A percentile compares a stretch with the other conserved stretches of the same genome.
Conservation (phyloP, 495 filamentous ascomycete species). For the Patellaria atrata region DNA sequence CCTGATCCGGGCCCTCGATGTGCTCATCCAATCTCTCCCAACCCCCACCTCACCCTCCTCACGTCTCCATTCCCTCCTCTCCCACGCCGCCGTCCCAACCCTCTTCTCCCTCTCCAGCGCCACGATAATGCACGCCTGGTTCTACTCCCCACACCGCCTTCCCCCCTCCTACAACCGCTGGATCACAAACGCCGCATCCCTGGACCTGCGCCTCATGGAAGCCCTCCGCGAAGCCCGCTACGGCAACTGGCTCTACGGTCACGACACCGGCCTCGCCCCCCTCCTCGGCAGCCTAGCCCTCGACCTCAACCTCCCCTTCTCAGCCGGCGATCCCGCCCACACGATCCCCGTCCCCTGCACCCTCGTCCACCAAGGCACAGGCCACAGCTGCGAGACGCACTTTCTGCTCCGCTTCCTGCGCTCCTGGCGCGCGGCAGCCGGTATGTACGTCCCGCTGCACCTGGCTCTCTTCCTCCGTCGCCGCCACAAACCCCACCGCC, state of each 20-base stretch:
- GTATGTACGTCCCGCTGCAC: slow-evolving; percentile 71
- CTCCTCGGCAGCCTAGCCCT: slow-evolving; percentile 62
- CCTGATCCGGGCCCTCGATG: slow-evolving; percentile 60
- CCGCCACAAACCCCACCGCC: slow-evolving; percentile 1
- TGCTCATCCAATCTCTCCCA: slow-evolving; percentile 42
- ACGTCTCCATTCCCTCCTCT: slow-evolving; percentile 32
- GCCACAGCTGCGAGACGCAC: slow-evolving; percentile 65
- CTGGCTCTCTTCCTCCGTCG: slow-evolving; percentile 37
- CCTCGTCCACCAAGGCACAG: slow-evolving; percentile 72
- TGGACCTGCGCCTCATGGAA: slow-evolving; percentile 65
- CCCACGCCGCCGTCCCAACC: slow-evolving; percentile 46
- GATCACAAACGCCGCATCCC: slow-evolving; percentile 64
- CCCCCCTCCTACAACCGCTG: slow-evolving; percentile 71
- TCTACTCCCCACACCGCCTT: slow-evolving; percentile 56
- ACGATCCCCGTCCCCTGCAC: slow-evolving; percentile 73
- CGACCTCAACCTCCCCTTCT: slow-evolving; percentile 52
- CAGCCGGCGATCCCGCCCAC: slow-evolving; percentile 63
- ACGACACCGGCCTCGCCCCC: slow-evolving; percentile 58
- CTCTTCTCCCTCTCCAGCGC: slow-evolving; percentile 63
- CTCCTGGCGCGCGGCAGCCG: slow-evolving; percentile 61
- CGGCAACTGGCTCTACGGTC: slow-evolving; percentile 42
- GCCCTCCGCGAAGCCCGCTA: slow-evolving; percentile 52
- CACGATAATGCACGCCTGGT: slow-evolving; percentile 87
- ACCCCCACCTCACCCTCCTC: slow-evolving; percentile 5
- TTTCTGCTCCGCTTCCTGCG: slow-evolving; percentile 53